Evolutionary conservation across 169 alveolate genomes (phyloP).

Genomic region (Cryptosporidium ryanae): DNA sequence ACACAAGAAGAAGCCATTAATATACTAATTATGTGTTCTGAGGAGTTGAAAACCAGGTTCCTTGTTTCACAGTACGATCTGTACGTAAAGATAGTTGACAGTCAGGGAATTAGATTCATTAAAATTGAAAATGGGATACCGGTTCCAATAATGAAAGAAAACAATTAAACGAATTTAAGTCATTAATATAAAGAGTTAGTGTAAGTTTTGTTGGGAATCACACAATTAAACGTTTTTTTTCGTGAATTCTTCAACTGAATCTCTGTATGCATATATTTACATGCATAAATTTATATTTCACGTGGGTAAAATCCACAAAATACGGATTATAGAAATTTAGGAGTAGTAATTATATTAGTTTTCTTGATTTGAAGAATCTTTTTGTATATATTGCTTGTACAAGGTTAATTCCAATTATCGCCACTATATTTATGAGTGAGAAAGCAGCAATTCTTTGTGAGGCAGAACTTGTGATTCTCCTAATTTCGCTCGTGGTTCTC

Average conservation of each 20-base stretch:
- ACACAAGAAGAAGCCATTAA: slow-evolving; percentile 87
- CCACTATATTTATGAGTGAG: slow-evolving; percentile 27
- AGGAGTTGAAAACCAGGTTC: slow-evolving; percentile 89
- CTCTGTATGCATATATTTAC: no score
- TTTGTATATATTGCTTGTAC: slow-evolving; percentile 40
- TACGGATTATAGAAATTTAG: no score
- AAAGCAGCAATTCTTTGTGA: slow-evolving; percentile 28
- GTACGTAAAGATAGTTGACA: slow-evolving; percentile 78
- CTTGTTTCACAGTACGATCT: slow-evolving; percentile 86
- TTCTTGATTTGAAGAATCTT: slow-evolving; percentile 63
- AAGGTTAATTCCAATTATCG: slow-evolving; percentile 16
- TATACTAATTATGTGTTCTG: slow-evolving; percentile 85
- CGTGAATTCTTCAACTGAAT: no score
- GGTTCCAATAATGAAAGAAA: slow-evolving; percentile 30
- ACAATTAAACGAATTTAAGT: no score
- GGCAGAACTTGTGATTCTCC: slow-evolving; percentile 27
- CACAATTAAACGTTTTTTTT: no score
- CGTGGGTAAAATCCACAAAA: no score
- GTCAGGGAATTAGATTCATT: slow-evolving; percentile 78
- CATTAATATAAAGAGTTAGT: no score
- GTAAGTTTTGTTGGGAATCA: no score
- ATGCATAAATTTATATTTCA: no score
- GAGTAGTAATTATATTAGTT: slow-evolving; percentile 35
- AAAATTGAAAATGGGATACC: slow-evolving; percentile 74
- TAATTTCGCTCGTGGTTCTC: neutral